Conservation (phyloP, 1,139 yeast species). For the Kazachstania sp. region DNA sequence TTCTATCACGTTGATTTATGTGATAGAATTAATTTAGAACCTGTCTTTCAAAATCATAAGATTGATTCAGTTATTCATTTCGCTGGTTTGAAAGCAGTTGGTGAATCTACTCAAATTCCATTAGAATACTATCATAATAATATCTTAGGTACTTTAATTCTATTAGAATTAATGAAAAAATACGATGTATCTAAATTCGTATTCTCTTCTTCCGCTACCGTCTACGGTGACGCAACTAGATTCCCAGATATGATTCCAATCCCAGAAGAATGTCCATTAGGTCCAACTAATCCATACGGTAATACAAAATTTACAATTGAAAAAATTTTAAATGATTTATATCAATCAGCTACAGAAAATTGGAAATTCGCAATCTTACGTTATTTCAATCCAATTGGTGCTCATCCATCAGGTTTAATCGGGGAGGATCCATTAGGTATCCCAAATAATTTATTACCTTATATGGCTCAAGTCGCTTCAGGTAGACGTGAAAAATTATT, state of each 20-base stretch:
- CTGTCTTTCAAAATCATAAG: conserved; percentile 43
- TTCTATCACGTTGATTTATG: conserved; percentile 55
- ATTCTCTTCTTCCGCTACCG: conserved; percentile 76
- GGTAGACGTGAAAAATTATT: conserved; percentile 59
- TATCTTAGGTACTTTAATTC: conserved; percentile 54
- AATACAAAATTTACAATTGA: conserved; percentile 62
- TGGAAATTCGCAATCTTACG: conserved; percentile 65
- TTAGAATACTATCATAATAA: conserved; percentile 63
- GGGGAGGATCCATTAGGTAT: conserved; percentile 78
- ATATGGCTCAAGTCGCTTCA: conserved; percentile 68
- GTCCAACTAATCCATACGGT: conserved; percentile 74
- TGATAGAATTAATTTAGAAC: conserved; percentile 40
- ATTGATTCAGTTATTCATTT: conserved; percentile 65
- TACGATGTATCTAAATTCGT: conserved; percentile 51
- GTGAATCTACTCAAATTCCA: conserved; percentile 71
- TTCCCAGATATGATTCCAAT: conserved; percentile 69
- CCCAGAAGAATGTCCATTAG: conserved; percentile 71
- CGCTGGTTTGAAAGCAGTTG: conserved; percentile 84
- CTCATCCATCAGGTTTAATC: conserved; percentile 70
- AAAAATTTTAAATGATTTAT: conserved; percentile 50
- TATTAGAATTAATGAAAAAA: conserved; percentile 47
- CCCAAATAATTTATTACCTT: conserved; percentile 71
- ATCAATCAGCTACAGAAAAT: conserved; percentile 36
- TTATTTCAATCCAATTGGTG: conserved; percentile 79
- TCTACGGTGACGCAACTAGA: conserved; percentile 47